A percentile compares a stretch with the other conserved stretches of the same genome.
Conservation (phyloP, 1,284 basidiomycete genomes). For the Puccinia coronata region DNA sequence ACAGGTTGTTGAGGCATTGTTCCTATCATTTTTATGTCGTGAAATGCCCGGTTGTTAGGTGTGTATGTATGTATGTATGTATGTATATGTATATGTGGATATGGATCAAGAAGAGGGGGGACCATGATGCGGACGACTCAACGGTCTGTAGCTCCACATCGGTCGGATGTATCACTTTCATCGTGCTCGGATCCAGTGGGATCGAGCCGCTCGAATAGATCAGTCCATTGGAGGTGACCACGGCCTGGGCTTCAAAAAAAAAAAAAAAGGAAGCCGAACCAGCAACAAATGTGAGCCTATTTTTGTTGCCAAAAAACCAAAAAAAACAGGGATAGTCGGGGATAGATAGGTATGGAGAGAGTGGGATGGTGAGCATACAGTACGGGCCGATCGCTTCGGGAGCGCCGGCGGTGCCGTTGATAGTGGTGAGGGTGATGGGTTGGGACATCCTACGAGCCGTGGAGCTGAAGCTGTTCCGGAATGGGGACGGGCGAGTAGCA, state of each 20-base stretch:
- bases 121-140: slow-evolving; percentile 58
- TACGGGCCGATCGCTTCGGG: slow-evolving; percentile 58
- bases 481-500: too few relatives aligned
- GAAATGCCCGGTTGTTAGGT: too few relatives aligned
- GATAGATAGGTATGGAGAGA: slow-evolving; percentile 28
- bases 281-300: not conserved
- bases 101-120: not conserved
- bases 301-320: too few relatives aligned
- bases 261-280: not conserved
- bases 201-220: slow-evolving; percentile 90
- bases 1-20: slow-evolving; percentile 84
- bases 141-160: slow-evolving; percentile 81
- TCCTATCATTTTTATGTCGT: slow-evolving; percentile 61
- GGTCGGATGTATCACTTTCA: slow-evolving; percentile 70
- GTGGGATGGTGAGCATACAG: slow-evolving; percentile 36
- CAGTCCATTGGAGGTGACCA: slow-evolving; percentile 74
- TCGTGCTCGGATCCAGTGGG: slow-evolving; percentile 74
- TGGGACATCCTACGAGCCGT: not conserved
- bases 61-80: too few relatives aligned
- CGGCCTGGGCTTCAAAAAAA: slow-evolving; percentile 66
- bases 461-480: not conserved
- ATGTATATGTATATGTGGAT: too few relatives aligned
- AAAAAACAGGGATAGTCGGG: not conserved
- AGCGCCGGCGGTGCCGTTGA: slow-evolving; percentile 52
- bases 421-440: slow-evolving; percentile 3